Evolutionary conservation across 164 flowering plant genomes (phyloP).

Genomic region (Vitis labrusca): DNA sequence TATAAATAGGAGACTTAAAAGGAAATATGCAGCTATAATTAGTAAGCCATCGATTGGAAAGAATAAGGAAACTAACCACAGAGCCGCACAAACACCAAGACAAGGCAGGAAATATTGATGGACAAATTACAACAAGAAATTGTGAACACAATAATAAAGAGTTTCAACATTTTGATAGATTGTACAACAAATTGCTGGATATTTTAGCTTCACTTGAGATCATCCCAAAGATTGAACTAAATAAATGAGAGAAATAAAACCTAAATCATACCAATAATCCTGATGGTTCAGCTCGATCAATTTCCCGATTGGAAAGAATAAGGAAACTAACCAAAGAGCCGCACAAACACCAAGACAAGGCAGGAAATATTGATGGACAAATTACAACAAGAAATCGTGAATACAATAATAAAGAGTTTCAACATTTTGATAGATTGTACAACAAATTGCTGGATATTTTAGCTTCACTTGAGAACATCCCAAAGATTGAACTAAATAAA

Average conservation of each 20-base stretch:
- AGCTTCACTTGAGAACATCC: too few relatives aligned
- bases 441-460: too few relatives aligned
- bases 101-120: neutral
- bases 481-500: neutral
- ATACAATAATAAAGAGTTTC: too few relatives aligned
- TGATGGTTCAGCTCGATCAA: neutral
- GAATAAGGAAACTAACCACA: neutral
- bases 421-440: too few relatives aligned
- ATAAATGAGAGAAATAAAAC: neutral
- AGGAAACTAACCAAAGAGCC: neutral
- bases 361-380: neutral
- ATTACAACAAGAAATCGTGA: too few relatives aligned
- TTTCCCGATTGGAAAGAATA: neutral
- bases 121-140: too few relatives aligned
- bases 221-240: neutral
- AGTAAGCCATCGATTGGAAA: neutral
- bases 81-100: neutral
- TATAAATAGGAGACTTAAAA: too few relatives aligned
- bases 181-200: too few relatives aligned
- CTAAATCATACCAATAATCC: neutral
- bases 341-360: neutral
- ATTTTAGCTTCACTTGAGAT: too few relatives aligned
- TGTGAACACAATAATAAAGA: too few relatives aligned
- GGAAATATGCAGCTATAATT: too few relatives aligned
- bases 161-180: too few relatives aligned